Conservation (phyloP, 805 yeast species). For the Myxozyma vanderwaltii region DNA sequence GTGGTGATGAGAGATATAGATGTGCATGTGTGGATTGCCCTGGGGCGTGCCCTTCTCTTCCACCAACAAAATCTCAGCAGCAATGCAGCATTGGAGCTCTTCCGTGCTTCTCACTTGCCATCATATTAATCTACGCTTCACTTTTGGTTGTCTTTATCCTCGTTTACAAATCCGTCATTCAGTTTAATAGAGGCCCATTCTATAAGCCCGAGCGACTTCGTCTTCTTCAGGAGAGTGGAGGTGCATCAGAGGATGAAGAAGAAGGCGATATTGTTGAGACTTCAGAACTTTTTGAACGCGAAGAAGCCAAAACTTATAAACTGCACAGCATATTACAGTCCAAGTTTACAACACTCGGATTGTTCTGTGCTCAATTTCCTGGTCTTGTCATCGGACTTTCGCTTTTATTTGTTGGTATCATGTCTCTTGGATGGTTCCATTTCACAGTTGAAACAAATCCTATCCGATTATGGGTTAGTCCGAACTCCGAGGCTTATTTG, state of each 20-base stretch:
- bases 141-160: slow-evolving; percentile 37
- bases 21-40: slow-evolving; percentile 94
- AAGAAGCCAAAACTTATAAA: slow-evolving; percentile 45
- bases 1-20: slow-evolving; percentile 54
- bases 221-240: slow-evolving; percentile 49
- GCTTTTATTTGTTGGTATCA: slow-evolving; percentile 46
- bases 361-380: slow-evolving; percentile 64
- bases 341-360: slow-evolving; percentile 55
- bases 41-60: slow-evolving; percentile 71
- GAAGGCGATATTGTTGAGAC: slow-evolving; percentile 39
- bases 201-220: slow-evolving; percentile 39
- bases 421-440: slow-evolving; percentile 55
- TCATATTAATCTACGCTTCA: slow-evolving; percentile 54
- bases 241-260: slow-evolving; percentile 41
- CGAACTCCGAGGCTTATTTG: slow-evolving; percentile 65
- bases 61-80: slow-evolving; percentile 41
- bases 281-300: slow-evolving; percentile 36
- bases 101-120: slow-evolving; percentile 72
- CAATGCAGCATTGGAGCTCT: slow-evolving; percentile 60
- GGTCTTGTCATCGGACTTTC: slow-evolving; percentile 52
- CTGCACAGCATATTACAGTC: slow-evolving; percentile 54
- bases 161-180: slow-evolving; percentile 22
- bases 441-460: slow-evolving; percentile 77
- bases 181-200: slow-evolving; percentile 16
- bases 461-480: slow-evolving; percentile 85